Evolutionary conservation across 177 flowering plant genomes (phyloP).

Genomic region (Telopea speciosissima): DNA sequence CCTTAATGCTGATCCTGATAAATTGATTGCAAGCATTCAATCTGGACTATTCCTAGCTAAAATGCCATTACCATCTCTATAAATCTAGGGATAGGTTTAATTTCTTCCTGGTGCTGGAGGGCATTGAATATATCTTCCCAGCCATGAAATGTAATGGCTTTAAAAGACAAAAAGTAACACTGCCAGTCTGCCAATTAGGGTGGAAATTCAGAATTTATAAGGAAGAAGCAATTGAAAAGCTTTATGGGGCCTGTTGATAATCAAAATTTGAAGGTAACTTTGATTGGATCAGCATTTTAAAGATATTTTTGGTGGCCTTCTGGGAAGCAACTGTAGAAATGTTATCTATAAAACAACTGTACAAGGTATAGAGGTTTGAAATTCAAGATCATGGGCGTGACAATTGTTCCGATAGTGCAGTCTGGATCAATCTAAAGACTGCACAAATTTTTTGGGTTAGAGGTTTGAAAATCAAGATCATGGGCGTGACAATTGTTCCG

Average conservation of each 20-base stretch:
- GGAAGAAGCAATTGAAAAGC: neutral
- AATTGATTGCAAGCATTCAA: neutral
- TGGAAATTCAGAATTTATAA: neutral
- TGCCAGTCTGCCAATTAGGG: neutral
- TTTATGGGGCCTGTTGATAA: neutral
- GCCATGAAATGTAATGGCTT: too few species aligned
- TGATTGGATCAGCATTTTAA: neutral
- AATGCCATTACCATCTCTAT: neutral
- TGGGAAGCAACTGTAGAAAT: neutral
- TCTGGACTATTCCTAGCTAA: neutral
- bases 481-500: too few species aligned
- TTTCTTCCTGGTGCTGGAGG: neutral
- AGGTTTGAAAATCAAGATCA: too few species aligned
- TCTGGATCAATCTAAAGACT: too few species aligned
- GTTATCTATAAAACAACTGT: too few species aligned
- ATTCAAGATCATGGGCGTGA: too few species aligned
- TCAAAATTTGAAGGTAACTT: neutral
- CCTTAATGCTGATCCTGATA: neutral
- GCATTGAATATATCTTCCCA: neutral
- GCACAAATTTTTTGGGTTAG: too few species aligned
- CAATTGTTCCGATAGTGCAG: too few species aligned
- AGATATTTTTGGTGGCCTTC: neutral
- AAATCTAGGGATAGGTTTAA: neutral
- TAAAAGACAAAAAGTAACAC: too few species aligned
- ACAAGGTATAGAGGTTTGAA: too few species aligned